Evolutionary conservation across 2,329 filamentous ascomycete genomes (phyloP).

Genomic region (Fusarium proliferatum): DNA sequence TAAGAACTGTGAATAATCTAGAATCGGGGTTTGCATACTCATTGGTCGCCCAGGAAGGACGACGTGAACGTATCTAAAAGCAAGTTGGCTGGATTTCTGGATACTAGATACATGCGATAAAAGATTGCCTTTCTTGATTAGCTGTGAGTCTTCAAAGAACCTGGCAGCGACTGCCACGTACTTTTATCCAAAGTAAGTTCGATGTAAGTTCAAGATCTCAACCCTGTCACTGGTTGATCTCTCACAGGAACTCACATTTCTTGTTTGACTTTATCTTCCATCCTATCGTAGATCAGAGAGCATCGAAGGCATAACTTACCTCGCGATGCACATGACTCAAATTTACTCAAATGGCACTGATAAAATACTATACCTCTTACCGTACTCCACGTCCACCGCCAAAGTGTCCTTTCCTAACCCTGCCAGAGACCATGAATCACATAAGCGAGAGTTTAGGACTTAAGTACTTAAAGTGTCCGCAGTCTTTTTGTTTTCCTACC

Average conservation of each 20-base stretch:
- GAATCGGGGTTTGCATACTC: too few species aligned
- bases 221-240: rapidly evolving
- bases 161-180: not conserved
- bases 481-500: rapidly evolving
- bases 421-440: not conserved
- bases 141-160: not conserved
- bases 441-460: not conserved
- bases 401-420: rapidly evolving
- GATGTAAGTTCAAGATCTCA: not conserved
- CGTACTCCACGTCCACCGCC: rapidly evolving
- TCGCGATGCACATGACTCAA: rapidly evolving
- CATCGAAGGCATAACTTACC: rapidly evolving
- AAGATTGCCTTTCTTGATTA: rapidly evolving
- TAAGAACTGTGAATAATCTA: rapidly evolving
- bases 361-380: rapidly evolving
- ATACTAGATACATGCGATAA: not conserved
- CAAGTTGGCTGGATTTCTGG: too few species aligned
- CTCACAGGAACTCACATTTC: not conserved
- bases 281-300: rapidly evolving
- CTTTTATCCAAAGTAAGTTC: rapidly evolving
- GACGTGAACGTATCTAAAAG: too few species aligned
- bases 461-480: rapidly evolving
- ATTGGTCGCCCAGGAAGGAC: too few species aligned
- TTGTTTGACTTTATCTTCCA: rapidly evolving
- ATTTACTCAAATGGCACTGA: not conserved